Evolutionary conservation across 805 yeast species (phyloP), one percentile per base, ranked within the genome.

Genomic region (Lipomyces orientalis): DNA sequence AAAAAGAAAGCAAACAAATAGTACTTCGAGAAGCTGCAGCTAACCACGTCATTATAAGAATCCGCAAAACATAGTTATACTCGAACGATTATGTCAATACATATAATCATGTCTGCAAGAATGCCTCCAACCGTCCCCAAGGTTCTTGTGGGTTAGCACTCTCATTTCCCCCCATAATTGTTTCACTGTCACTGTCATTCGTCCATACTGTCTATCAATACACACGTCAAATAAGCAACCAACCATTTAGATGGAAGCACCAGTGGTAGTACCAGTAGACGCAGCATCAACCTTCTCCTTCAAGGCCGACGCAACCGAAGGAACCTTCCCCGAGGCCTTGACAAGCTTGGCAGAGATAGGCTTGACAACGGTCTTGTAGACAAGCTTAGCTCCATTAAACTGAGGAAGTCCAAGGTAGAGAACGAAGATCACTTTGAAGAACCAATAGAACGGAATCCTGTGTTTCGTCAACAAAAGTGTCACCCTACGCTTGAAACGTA

Each of bases 381-480:
- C 86, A 66, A 87, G 72, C 66, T 82, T 82, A 65, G 98, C 97
- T 78, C 99, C 99, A 66, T 91, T 90, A 77, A 90, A 88, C 74
- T 87, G 85, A 71, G 99, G 98, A 64, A 93, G 84, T 64, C 95
- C 92, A 76, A 94, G 87, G 84, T 91, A 95, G 66, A 93, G 82
- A 81, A 95, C 89, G 80, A 90, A 87, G 61, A 91, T 74, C 62
- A 97, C 91, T 87, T 95, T 95, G 83, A 95, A 84, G 76, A 95
- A 87, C 87, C 93, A 95, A 85, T 95, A 95, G 78, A 95, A 93
- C 76, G 99, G 99, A 73, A 95, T 81, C 71, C 64, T 60, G 19
- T 12, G 16, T 1, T 4, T 0, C 31, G 49, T 49, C 60, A 62
- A 16, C 37, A 34, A 4, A 31, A 8, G 22, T 8, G 4, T 10